Evolutionary conservation across 1,284 basidiomycete genomes (phyloP).

Genomic region (Ganoderma lucidum): DNA sequence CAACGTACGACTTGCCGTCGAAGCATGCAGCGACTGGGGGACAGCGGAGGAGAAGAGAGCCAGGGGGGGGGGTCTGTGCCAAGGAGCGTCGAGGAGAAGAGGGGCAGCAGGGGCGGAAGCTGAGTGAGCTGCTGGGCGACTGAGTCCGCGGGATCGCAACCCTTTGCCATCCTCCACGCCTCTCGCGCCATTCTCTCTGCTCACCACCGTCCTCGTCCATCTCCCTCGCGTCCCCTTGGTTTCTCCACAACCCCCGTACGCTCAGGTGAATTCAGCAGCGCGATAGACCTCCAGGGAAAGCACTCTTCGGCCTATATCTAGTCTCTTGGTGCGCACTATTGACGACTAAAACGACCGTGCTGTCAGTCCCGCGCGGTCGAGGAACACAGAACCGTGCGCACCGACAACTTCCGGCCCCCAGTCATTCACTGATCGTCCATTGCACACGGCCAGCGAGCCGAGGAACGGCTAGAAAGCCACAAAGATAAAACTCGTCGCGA

Average conservation of each 20-base stretch:
- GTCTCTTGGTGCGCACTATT: constrained; percentile 24
- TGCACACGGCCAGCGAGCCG: constrained; percentile 20
- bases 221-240: constrained; percentile 1
- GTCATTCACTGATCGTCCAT: constrained; percentile 14
- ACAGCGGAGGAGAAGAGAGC: background rate
- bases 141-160: constrained; percentile 15
- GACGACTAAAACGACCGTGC: constrained; percentile 31
- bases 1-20: background rate
- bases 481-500: constrained; percentile 10
- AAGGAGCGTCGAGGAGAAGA: background rate
- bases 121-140: background rate
- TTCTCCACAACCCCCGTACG: constrained; percentile 1
- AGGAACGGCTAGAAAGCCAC: constrained; percentile 15
- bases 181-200: constrained; percentile 15
- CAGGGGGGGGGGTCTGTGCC: background rate
- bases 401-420: constrained; percentile 10
- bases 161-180: constrained; percentile 21
- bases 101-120: constrained; percentile 10
- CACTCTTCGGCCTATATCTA: constrained; percentile 1
- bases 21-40: background rate
- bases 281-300: background rate
- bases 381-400: constrained; percentile 16
- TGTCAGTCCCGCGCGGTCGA: constrained; percentile 28
- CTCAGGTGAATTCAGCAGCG: background rate
- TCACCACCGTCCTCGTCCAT: background rate